A percentile compares a stretch with the other conserved stretches of the same genome.
These are phyloP conservation scores for Ascoidea tarda DNA, from an alignment of 805 yeast genomes.

Conservation along the genomic window DNA sequence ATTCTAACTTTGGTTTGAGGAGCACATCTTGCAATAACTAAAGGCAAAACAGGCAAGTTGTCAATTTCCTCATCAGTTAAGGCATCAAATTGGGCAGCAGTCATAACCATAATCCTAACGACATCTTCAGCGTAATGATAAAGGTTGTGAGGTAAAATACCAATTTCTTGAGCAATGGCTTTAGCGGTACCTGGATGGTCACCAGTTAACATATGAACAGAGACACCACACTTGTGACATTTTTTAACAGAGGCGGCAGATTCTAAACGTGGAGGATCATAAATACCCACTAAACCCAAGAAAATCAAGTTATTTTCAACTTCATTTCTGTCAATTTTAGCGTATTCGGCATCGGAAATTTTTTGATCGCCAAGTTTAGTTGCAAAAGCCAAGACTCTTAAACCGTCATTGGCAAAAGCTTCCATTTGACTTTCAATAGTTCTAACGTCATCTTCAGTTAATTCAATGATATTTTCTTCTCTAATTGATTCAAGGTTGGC, in stretches of 20 bases:
- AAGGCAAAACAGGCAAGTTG: conserved; percentile 47
- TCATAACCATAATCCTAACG: conserved; percentile 56
- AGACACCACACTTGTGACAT: conserved; percentile 65
- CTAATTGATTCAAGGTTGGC: conserved; percentile 10
- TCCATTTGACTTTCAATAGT: conserved; percentile 42
- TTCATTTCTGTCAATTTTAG: conserved; percentile 21
- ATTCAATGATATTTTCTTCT: conserved; percentile 17
- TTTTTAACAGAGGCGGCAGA: conserved; percentile 47
- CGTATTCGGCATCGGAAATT: conserved; percentile 18
- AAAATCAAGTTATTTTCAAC: conserved; percentile 43
- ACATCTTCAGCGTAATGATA: conserved; percentile 41
- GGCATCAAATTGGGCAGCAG: conserved; percentile 58
- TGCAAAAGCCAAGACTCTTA: conserved; percentile 66
- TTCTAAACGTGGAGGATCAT: conserved; percentile 69
- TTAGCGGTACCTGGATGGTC: conserved; percentile 69
- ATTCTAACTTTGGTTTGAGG: conserved; percentile 72
- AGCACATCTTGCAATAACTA: conserved; percentile 73
- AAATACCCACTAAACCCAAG: conserved; percentile 61
- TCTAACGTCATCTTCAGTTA: conserved; percentile 26
- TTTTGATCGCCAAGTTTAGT: conserved; percentile 18
- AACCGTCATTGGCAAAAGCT: conserved; percentile 46
- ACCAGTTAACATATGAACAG: conserved; percentile 74
- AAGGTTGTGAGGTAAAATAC: conserved; percentile 52
- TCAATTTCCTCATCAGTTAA: conserved; percentile 50
- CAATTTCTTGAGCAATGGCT: conserved; percentile 73